Base-by-base conservation (phyloP, 768 basidiomycete species). In the Mycena vulgaris region DNA sequence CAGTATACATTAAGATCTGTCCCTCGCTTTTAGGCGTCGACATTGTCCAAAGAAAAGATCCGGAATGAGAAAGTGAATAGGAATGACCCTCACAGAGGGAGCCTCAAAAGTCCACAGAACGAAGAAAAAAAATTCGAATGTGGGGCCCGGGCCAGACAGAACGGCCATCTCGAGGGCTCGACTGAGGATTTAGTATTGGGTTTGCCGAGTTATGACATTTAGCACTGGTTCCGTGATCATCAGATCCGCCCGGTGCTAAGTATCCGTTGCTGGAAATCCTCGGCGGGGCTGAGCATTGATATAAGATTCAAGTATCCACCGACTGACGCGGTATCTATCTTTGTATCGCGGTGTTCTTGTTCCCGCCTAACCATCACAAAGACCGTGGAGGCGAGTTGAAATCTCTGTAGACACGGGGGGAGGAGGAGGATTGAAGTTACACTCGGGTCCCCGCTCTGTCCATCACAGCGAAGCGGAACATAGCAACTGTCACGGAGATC, bases 21-120 rank as follows among this genome's bases (percentile, higher is more conserved):
- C n/a, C 23, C 25, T 10, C 21, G 14, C 30, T 49, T 56, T 52
- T 11, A 3, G 40, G 16, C 27, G 52, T 35, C 8, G 63, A 2
- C 40, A 55, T 64, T 3, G 31, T 30, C 16, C 14, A 40, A 49
- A 19, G 23, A 42, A 30, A 62, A 6, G n/a, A n/a, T n/a, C n/a
- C 5, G 30, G 4, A 48, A 48, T 16, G 5, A 19, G 6, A 16
- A 27, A 27, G 47, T n/a, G n/a, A n/a, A n/a, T 25, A 48, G 30
- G 47, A 47, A 47, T 23, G 19, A 2, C 51, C 63, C 52, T 45
- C 63, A 8, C 63, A 64, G 52, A 64, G 52, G 52, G 52, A 64
- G 28, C 25, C n/a, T 30, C 49, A 37, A 56, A 47, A 31, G n/a
- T n/a, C n/a, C n/a, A n/a, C n/a, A 51, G 27, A 42, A 40, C n/a